These are phyloP conservation scores for Melampsora larici-populina DNA, from an alignment of 1,284 basidiomycete genomes.

Conservation along the genomic window DNA sequence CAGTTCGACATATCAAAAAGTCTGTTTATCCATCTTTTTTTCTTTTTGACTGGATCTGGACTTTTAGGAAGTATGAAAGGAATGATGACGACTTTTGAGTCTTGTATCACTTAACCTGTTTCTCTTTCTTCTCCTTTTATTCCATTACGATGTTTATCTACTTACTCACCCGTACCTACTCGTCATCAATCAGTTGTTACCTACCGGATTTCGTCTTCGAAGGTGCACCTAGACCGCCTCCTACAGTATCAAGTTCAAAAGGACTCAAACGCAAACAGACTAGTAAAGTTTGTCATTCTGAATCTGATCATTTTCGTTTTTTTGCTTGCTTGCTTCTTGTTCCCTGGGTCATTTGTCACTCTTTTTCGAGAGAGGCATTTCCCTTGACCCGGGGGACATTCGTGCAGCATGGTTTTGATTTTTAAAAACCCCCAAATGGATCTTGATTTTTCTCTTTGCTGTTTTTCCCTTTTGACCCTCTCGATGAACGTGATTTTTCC, in stretches of 20 bases:
- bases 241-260: conserved; percentile 53
- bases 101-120: conserved; percentile 44
- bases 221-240: conserved; percentile 69
- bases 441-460: conserved; percentile 10
- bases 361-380: neutral
- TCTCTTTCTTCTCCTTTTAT: conserved; percentile 39
- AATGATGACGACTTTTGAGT: neutral
- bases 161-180: conserved; percentile 30
- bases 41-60: neutral
- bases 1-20: conserved; percentile 90
- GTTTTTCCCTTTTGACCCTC: conserved; percentile 5
- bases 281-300: conserved; percentile 61
- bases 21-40: conserved; percentile 55
- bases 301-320: neutral
- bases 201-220: conserved; percentile 81
- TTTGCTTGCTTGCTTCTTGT: conserved; percentile 19
- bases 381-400: neutral
- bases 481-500: neutral
- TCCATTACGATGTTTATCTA: conserved; percentile 1
- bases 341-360: neutral
- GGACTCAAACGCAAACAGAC: conserved; percentile 67
- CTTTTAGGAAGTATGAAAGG: neutral
- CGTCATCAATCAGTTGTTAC: conserved; percentile 59
- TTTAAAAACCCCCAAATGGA: neutral
- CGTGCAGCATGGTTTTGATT: neutral